These are phyloP conservation scores for Raphidocelis subcapitata DNA, from an alignment of 139 green algal species.

Conservation along the genomic window DNA sequence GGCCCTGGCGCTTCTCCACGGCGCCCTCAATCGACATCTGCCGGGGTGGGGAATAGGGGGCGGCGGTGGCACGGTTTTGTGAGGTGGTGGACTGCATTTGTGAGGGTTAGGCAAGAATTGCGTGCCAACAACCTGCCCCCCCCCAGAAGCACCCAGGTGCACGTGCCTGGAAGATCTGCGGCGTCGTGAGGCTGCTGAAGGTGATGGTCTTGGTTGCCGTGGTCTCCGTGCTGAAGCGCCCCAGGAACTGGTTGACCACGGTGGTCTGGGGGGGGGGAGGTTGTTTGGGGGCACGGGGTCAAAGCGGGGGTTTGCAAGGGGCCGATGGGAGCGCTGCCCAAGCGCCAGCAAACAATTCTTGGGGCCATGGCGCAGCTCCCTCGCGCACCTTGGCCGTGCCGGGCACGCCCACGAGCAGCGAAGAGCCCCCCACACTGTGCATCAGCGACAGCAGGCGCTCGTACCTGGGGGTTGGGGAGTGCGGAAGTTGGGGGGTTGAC, in stretches of 20 bases:
- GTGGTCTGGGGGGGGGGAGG: conserved; percentile 53
- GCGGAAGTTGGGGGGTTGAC: no score
- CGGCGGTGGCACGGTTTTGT: no score
- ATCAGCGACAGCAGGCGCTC: conserved; percentile 80
- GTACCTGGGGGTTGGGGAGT: conserved; percentile 50
- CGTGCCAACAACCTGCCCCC: no score
- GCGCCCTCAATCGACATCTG: conserved; percentile 75
- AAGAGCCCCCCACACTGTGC: conserved; percentile 64
- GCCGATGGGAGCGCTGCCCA: no score
- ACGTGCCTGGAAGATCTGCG: conserved; percentile 93
- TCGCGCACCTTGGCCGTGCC: conserved; percentile 82
- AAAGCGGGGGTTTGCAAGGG: no score
- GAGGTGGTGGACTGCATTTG: no score
- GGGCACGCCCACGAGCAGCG: conserved; percentile 84
- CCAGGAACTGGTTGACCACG: conserved; percentile 85
- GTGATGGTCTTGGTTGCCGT: conserved; percentile 84
- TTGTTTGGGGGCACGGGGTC: not conserved
- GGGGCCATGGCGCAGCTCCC: no score
- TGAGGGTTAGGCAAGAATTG: no score
- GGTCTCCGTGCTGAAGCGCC: conserved; percentile 24
- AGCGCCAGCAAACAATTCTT: no score
- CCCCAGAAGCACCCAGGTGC: no score
- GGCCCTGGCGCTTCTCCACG: conserved; percentile 93
- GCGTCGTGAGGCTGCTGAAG: conserved; percentile 91
- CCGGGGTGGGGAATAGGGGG: conserved; percentile 62